These are phyloP conservation scores for Pterula multifida DNA, from an alignment of 1,284 basidiomycete species.

Conservation along the genomic window DNA sequence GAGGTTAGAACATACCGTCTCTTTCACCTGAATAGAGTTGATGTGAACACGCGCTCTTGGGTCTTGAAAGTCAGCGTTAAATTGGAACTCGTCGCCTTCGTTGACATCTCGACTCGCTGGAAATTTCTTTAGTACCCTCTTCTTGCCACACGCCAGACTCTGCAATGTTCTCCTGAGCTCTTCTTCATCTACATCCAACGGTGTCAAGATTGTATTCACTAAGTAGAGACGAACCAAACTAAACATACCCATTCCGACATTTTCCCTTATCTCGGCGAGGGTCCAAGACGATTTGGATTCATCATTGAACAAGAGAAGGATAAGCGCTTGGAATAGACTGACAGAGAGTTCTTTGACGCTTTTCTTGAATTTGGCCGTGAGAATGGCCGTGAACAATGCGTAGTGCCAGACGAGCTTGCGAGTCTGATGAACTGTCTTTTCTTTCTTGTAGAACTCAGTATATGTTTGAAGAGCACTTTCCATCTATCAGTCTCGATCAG, in stretches of 20 bases:
- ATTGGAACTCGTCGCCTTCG: constrained; percentile 66
- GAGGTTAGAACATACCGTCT: constrained; percentile 45
- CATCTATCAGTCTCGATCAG: constrained; percentile 37
- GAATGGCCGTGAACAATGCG: constrained; percentile 64
- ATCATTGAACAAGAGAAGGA: constrained; percentile 88
- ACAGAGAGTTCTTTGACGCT: constrained; percentile 84
- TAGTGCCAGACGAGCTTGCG: constrained; percentile 76
- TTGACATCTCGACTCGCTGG: constrained; percentile 75
- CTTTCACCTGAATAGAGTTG: constrained; percentile 92
- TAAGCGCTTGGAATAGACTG: constrained; percentile 80
- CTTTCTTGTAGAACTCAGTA: constrained; percentile 57
- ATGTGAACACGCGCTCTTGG: constrained; percentile 78
- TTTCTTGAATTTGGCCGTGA: constrained; percentile 58
- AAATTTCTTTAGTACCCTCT: constrained; percentile 78
- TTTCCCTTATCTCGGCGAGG: constrained; percentile 59
- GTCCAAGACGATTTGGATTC: constrained; percentile 30
- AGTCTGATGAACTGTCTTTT: constrained; percentile 40
- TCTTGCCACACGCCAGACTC: constrained; percentile 84
- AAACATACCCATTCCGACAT: constrained; percentile 65
- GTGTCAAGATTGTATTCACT: background rate
- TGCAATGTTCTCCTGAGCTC: constrained; percentile 82
- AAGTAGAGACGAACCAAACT: constrained; percentile 3
- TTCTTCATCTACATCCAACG: constrained; percentile 40
- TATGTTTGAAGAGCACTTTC: constrained; percentile 55
- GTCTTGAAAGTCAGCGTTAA: constrained; percentile 81